Evolutionary conservation across 2,329 filamentous ascomycete genomes (phyloP).

Genomic region (Rachicladosporium sp.): DNA sequence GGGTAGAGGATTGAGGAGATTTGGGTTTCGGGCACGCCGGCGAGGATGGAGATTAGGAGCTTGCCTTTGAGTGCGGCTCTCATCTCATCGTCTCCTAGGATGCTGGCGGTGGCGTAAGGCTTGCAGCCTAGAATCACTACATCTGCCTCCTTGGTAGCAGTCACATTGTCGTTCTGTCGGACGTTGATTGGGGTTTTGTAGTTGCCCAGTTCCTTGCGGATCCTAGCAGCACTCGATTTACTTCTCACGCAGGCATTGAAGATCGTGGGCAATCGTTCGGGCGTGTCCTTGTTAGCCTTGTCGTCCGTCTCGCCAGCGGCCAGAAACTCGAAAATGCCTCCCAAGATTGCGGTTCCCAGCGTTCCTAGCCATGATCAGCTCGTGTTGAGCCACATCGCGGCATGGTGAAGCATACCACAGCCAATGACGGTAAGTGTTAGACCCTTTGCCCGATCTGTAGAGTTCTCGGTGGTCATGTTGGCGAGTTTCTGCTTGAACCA

Average conservation of each 20-base stretch:
- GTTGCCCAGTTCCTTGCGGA: conserved; percentile 52
- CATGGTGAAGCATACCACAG: conserved; percentile 49
- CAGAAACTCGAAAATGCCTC: conserved; percentile 64
- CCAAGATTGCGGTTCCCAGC: conserved; percentile 75
- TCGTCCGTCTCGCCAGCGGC: conserved; percentile 25
- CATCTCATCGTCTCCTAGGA: conserved; percentile 58
- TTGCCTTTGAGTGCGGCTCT: conserved; percentile 63
- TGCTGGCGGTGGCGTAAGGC: conserved; percentile 57
- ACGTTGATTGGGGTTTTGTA: conserved; percentile 53
- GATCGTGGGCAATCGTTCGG: conserved; percentile 51
- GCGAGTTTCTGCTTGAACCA: conserved; percentile 10
- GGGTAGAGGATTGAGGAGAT: conserved; percentile 56
- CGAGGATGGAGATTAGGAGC: conserved; percentile 68
- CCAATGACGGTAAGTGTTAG: conserved; percentile 71
- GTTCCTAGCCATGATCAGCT: conserved; percentile 43
- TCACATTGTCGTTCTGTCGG: conserved; percentile 59
- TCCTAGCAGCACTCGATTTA: conserved; percentile 54
- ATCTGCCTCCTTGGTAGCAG: conserved; percentile 54
- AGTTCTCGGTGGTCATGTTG: conserved; percentile 9
- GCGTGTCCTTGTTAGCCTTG: conserved; percentile 25
- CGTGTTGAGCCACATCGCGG: conserved; percentile 1
- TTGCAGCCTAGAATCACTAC: conserved; percentile 72
- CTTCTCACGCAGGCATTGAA: conserved; percentile 75
- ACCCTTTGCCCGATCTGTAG: conserved; percentile 8
- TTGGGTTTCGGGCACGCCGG: conserved; percentile 59